Percentiles rank a stretch among this genome's conserved stretches.
Conservation (phyloP, 139 green algal genomes). For the Chlorella vulgaris region DNA sequence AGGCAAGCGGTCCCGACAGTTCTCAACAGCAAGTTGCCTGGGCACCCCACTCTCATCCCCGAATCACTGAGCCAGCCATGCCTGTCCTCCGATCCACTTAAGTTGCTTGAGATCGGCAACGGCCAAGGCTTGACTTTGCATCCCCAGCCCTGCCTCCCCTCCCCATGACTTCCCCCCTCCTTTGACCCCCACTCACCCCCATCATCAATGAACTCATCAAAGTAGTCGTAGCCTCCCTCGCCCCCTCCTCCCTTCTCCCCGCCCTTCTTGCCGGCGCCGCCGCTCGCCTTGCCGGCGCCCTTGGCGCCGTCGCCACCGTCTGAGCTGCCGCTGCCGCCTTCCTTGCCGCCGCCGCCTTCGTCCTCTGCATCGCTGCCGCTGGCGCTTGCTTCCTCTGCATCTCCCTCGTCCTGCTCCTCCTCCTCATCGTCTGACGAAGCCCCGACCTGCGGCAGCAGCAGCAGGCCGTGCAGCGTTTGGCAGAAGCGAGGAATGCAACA, state of each 20-base stretch:
- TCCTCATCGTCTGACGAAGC: neutral
- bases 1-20: no score
- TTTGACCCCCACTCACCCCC: neutral
- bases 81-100: no score
- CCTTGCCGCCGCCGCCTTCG: conserved; percentile 25
- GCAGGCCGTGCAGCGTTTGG: no score
- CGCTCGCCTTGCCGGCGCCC: conserved; percentile 10
- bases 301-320: neutral
- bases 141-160: neutral
- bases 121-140: no score
- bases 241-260: neutral
- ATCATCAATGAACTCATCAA: conserved; percentile 46
- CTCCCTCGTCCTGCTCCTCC: neutral
- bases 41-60: no score
- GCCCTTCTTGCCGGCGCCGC: neutral
- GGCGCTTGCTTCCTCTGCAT: neutral
- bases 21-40: no score
- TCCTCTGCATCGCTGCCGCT: conserved; percentile 5
- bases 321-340: neutral
- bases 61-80: neutral
- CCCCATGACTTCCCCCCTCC: neutral
- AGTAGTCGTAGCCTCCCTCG: conserved; percentile 25
- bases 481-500: neutral
- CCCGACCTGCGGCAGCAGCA: neutral
- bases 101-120: no score